Evolutionary conservation across 768 basidiomycete genomes (phyloP), one percentile per base, ranked within the genome.

Genomic region (Lactarius deliciosus): DNA sequence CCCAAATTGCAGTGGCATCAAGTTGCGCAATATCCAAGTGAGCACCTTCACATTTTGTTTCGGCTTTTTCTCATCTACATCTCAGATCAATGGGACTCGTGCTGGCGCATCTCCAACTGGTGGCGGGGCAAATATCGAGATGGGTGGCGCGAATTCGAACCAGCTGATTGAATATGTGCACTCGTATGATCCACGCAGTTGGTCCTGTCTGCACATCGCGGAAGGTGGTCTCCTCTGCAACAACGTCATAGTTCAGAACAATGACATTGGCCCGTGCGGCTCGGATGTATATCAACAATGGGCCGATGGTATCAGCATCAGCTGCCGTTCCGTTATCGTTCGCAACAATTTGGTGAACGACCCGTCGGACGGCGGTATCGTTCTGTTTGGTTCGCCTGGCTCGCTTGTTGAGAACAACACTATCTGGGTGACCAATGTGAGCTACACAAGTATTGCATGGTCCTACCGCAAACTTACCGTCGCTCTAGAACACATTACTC

Each of bases 181-280:
- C 69, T 87, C 89, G 8, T 90, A 78, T 72, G 86, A 94, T 75
- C 90, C 91, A 2, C 82, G 92, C 60, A 79, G 89, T 65, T 94
- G 93, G 92, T 85, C 90, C 9, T 93, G 92, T 74, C 79, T 95
- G 45, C 94, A 95, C 71, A 73, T 94, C 38, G 79, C 81, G 0
- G 87, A 94, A 74, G 93, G 92, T 5, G 75, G 81, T 40, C 79
- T 89, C 43, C 79, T 75, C 10, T 95, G 92, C 77, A 82, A 78
- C 65, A 86, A 86, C 64, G 79, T 77, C 15, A 84, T 83, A 4
- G 80, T 94, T 38, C 88, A 89, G 73, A 88, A 92, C 76, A 94
- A 94, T 71, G 90, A 93, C 69, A 86, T 94, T 53, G 93, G 90
- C 4, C 91, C 91, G 2, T 87, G 88, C 66, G 91, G 91, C 1